A percentile compares a stretch with the other conserved stretches of the same genome.
Evolutionary conservation across 192 early-diverging fungal species (phyloP).

Genomic region (Entrophospora sp.): DNA sequence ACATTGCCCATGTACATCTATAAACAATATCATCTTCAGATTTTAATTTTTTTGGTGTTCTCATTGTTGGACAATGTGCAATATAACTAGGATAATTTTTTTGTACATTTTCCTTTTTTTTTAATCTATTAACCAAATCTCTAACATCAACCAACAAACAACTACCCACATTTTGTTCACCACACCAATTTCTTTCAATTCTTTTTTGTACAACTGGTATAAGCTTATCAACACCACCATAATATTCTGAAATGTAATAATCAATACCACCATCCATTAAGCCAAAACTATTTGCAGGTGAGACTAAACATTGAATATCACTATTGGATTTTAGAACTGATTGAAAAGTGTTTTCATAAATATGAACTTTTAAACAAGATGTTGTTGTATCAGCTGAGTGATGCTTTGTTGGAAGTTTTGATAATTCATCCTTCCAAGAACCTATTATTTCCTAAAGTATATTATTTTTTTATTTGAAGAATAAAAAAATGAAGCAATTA

Average conservation of each 20-base stretch:
- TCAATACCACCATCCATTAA: conserved; percentile 23
- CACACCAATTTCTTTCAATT: conserved; percentile 18
- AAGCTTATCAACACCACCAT: conserved; percentile 9
- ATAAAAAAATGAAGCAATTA: too few species aligned
- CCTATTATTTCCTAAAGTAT: background rate
- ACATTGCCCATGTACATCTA: conserved; percentile 21
- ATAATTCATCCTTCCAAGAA: conserved; percentile 15
- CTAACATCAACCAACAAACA: conserved; percentile 18
- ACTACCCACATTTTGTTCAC: conserved; percentile 25
- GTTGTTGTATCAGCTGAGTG: background rate
- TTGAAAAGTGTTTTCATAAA: conserved; percentile 8
- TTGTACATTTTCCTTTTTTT: background rate
- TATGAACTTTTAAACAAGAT: conserved; percentile 8
- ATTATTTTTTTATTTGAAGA: background rate
- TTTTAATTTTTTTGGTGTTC: conserved; percentile 16
- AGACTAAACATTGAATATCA: conserved; percentile 12
- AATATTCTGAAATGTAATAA: conserved; percentile 18
- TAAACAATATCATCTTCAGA: conserved; percentile 17
- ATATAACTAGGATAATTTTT: conserved; percentile 11
- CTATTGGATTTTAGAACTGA: background rate
- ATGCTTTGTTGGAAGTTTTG: background rate
- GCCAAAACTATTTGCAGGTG: conserved; percentile 21
- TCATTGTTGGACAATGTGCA: conserved; percentile 19
- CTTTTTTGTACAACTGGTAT: conserved; percentile 18
- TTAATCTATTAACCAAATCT: background rate